phyloP scores from a whole-genome alignment of 306 rosid genomes.

The Hippophae rhamnoides region DNA sequence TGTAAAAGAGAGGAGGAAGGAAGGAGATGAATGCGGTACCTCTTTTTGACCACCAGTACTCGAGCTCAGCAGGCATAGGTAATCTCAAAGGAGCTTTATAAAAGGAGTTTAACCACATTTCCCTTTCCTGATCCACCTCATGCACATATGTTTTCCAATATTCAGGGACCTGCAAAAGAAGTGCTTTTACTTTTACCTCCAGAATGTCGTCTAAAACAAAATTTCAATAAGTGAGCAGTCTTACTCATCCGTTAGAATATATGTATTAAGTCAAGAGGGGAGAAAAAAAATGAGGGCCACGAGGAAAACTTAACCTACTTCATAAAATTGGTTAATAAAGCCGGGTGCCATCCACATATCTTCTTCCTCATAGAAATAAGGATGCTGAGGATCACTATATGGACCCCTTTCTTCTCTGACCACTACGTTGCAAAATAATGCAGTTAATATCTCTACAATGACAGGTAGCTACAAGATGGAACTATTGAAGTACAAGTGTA shows the following conservation, averaged over 20 bases:
- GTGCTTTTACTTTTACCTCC: not conserved
- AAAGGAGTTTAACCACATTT: conserved; percentile 96
- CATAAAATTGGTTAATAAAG: conserved; percentile 84
- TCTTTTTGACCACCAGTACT: conserved; percentile 83
- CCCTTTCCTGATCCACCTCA: conserved; percentile 89
- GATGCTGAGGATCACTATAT: conserved; percentile 84
- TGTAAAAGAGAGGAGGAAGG: not conserved
- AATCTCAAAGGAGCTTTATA: conserved; percentile 85
- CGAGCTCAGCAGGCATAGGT: conserved; percentile 97
- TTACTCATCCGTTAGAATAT: conserved; percentile 7
- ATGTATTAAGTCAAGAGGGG: conserved; percentile 7
- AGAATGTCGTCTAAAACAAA: not conserved
- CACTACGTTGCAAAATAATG: conserved; percentile 34
- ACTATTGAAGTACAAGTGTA: too few relatives aligned
- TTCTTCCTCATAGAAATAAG: conserved; percentile 85
- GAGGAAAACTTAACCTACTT: conserved; percentile 44
- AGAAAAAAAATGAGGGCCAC: too few relatives aligned
- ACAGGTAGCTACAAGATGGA: too few relatives aligned
- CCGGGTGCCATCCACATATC: conserved; percentile 99
- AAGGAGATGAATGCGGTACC: conserved; percentile 2
- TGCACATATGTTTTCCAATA: conserved; percentile 72
- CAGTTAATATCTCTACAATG: conserved; percentile 4
- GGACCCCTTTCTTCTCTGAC: conserved; percentile 92
- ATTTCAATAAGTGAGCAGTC: too few relatives aligned
- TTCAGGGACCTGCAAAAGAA: conserved; percentile 75